Conservation (phyloP, 345 rosid species). For the Fremontodendron californicum region DNA sequence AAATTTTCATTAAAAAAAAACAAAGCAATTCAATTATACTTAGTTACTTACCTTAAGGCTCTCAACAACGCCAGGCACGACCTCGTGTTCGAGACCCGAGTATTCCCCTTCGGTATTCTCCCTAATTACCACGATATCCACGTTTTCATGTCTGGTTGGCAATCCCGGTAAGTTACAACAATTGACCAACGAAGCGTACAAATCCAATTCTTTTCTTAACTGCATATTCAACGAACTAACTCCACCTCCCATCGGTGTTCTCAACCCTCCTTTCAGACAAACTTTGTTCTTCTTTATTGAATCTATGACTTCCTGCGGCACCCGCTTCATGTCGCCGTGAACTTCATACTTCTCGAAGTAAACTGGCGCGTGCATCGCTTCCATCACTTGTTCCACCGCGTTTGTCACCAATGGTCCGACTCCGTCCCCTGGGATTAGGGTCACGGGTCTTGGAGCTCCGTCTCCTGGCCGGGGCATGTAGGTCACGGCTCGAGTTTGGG, state of each 20-base stretch:
- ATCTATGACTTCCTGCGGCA: slow-evolving; percentile 77
- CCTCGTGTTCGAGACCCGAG: slow-evolving; percentile 91
- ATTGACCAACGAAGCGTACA: slow-evolving; percentile 82
- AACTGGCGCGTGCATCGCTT: slow-evolving; percentile 96
- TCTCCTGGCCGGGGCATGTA: slow-evolving; percentile 99
- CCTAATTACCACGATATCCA: slow-evolving; percentile 93
- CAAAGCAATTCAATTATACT: neutral
- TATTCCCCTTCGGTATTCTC: slow-evolving; percentile 99
- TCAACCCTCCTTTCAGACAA: slow-evolving; percentile 86
- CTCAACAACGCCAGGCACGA: slow-evolving; percentile 96
- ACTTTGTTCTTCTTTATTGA: slow-evolving; percentile 95
- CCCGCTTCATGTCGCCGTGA: slow-evolving; percentile 84
- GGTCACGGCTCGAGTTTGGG: slow-evolving; percentile 65
- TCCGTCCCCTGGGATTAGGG: slow-evolving; percentile 92
- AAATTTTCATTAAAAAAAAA: neutral
- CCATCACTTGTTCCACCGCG: slow-evolving; percentile 93
- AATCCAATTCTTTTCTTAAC: slow-evolving; percentile 83
- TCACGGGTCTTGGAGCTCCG: slow-evolving; percentile 78
- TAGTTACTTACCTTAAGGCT: slow-evolving; percentile 68
- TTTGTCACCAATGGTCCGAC: slow-evolving; percentile 87
- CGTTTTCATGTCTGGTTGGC: slow-evolving; percentile 82
- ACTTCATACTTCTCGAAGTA: slow-evolving; percentile 84
- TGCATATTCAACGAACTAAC: slow-evolving; percentile 83
- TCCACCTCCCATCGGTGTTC: slow-evolving; percentile 93
- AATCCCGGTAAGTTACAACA: slow-evolving; percentile 88